Evolutionary conservation across 768 basidiomycete genomes (phyloP).

Genomic region (Suillus fuscotomentosus): DNA sequence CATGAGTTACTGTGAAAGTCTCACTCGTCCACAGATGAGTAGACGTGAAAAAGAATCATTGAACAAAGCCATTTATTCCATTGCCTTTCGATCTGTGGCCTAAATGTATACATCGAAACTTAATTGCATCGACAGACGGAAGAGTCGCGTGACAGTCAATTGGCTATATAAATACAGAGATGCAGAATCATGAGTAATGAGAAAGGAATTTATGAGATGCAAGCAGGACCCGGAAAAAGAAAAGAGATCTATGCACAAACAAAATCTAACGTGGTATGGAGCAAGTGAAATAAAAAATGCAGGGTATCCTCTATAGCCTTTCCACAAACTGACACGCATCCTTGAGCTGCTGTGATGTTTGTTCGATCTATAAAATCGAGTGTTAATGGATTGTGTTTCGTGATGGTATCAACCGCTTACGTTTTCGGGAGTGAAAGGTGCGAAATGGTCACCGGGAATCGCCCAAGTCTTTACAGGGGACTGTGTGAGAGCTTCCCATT

Average conservation of each 20-base stretch:
- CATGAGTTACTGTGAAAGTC: background rate
- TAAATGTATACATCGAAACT: background rate
- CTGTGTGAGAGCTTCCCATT: constrained; percentile 49
- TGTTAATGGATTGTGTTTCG: background rate
- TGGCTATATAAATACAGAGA: background rate
- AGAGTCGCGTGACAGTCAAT: background rate
- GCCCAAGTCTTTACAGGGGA: constrained; percentile 42
- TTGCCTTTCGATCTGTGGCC: background rate
- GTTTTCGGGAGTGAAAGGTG: constrained; percentile 48
- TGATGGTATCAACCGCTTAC: constrained; percentile 34
- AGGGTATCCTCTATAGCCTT: background rate
- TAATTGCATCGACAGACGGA: background rate
- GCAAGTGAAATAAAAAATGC: background rate
- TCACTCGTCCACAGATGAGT: background rate
- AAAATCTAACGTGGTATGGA: background rate
- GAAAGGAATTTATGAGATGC: background rate
- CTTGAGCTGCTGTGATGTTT: constrained; percentile 23
- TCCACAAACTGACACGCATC: constrained; percentile 16
- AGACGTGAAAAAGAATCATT: background rate
- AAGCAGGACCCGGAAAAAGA: background rate
- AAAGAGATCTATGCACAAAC: background rate
- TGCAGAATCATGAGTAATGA: background rate
- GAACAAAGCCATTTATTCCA: background rate
- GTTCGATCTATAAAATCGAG: constrained; percentile 11
- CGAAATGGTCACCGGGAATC: constrained; percentile 68